Conservation (phyloP, 495 filamentous ascomycete species). For the Xylaria scruposa region DNA sequence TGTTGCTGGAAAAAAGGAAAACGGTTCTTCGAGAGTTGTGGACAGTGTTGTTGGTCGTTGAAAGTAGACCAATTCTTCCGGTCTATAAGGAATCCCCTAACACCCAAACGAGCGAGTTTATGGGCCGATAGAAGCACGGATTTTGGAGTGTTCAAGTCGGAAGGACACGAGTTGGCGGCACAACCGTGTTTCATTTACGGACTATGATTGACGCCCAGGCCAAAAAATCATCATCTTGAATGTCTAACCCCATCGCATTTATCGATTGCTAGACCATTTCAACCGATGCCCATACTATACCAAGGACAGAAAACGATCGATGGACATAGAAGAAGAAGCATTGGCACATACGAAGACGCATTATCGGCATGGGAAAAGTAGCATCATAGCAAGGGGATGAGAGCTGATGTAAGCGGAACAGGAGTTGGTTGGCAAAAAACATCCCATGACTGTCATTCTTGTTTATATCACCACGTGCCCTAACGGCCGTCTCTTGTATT, state of each 20-base stretch:
- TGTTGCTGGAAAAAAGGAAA: conserved; percentile 41
- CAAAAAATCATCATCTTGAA: conserved; percentile 21
- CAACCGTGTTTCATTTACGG: conserved; percentile 12
- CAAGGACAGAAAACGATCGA: conserved; percentile 16
- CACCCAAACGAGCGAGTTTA: conserved; percentile 1
- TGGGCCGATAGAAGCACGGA: neutral
- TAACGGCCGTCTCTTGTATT: conserved; percentile 14
- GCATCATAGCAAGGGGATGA: conserved; percentile 24
- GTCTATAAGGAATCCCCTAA: neutral
- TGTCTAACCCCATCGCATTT: conserved; percentile 16
- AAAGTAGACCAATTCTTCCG: conserved; percentile 14
- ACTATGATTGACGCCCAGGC: conserved; percentile 21
- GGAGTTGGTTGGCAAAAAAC: conserved; percentile 30
- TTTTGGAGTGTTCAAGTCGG: conserved; percentile 1
- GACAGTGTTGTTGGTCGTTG: conserved; percentile 40
- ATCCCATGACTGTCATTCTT: conserved; percentile 17
- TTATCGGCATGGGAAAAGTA: conserved; percentile 29
- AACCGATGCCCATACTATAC: conserved; percentile 6
- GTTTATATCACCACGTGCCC: conserved; percentile 21
- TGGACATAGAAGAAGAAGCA: conserved; percentile 24
- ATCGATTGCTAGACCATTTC: conserved; percentile 18
- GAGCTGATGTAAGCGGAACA: conserved; percentile 14
- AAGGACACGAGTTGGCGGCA: conserved; percentile 16
- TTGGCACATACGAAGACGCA: conserved; percentile 27
- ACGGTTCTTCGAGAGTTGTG: conserved; percentile 34